phyloP scores from a whole-genome alignment of 2,329 filamentous ascomycete genomes.

The Aureobasidium sp. region DNA sequence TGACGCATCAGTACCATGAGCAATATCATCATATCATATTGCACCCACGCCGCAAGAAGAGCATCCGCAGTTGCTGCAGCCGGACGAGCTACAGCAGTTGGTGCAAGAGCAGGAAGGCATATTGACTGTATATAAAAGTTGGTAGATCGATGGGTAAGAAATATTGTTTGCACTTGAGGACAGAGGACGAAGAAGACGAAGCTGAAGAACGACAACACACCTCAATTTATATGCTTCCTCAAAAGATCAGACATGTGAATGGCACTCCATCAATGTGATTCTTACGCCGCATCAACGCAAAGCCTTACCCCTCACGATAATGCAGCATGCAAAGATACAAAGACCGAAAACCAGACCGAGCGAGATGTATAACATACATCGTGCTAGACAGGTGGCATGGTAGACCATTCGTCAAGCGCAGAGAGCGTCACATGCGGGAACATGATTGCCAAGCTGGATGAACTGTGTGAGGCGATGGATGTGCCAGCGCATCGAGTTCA shows the following conservation, averaged over 20 bases:
- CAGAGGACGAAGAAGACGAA: neutral
- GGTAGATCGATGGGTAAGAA: neutral
- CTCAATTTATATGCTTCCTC: neutral
- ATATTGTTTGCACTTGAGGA: neutral
- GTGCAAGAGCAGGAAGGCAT: slow-evolving; percentile 14
- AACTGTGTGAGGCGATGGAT: neutral
- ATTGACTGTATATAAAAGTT: neutral
- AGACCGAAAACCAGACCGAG: neutral
- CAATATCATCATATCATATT: neutral
- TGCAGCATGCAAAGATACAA: neutral
- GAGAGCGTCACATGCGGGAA: neutral
- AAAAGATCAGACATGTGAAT: neutral
- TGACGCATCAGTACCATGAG: neutral
- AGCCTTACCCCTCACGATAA: slow-evolving; percentile 3
- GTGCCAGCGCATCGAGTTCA: slow-evolving; percentile 2
- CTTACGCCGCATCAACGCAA: neutral
- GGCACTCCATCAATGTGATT: neutral
- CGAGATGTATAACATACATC: neutral
- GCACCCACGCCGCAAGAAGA: slow-evolving; percentile 4
- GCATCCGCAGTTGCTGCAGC: slow-evolving; percentile 9
- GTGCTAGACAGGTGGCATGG: neutral
- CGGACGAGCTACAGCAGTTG: slow-evolving; percentile 8
- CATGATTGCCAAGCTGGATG: neutral
- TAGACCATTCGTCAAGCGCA: neutral
- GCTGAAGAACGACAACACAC: neutral